Base-by-base conservation (phyloP, 2,329 filamentous ascomycete genomes). In the Xylariaceae sp. region DNA sequence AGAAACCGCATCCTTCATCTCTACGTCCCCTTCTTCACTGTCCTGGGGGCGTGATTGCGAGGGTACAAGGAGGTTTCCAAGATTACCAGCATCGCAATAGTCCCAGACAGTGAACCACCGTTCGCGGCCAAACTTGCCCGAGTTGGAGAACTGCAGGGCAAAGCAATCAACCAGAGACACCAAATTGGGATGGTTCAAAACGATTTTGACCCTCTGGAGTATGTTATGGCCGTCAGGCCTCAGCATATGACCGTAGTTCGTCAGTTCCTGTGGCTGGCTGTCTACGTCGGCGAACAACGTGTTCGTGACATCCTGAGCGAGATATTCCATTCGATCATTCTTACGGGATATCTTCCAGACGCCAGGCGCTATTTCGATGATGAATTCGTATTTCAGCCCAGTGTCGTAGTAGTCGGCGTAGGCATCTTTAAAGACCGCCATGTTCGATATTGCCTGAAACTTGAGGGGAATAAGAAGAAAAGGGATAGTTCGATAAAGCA, bases 171-270 rank as follows among this genome's bases (percentile, higher is more conserved):
- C 69, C 36, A 81, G 60, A 3, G 74, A 79, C 54, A 83, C 67
- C 17, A 83, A 66, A 63, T 83, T 82, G 58, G 80, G 76, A 61
- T 83, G 80, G 60, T 80, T 79, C 54, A 82, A 70, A 24, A 83
- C 63, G 41, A 70, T 67, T 14, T 66, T 60, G 49, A 79, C 56
- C 6, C 68, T 46, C 34, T 61, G 28, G 23, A 71, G 57, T 26
- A 76, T 44, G 6, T 67, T 64, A 23, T 62, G 43, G 6, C 53
- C 52, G 17, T 66, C 55, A 3, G 65, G 58, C 8, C 59, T 41
- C 33, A 67, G 58, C 46, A 70, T 23, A 12, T 29, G 16, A 9
- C 53, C 53, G 8, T 54, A 61, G 9, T 31, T 9, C 1, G 50
- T 52, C 16, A 60, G 44, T 21, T 58, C 24, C 16, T 6, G 23